Percentiles rank a stretch among this genome's conserved stretches.
These are phyloP conservation scores for Fusarium sp. DNA, from an alignment of 2,329 filamentous ascomycete genomes.

Conservation along the genomic window DNA sequence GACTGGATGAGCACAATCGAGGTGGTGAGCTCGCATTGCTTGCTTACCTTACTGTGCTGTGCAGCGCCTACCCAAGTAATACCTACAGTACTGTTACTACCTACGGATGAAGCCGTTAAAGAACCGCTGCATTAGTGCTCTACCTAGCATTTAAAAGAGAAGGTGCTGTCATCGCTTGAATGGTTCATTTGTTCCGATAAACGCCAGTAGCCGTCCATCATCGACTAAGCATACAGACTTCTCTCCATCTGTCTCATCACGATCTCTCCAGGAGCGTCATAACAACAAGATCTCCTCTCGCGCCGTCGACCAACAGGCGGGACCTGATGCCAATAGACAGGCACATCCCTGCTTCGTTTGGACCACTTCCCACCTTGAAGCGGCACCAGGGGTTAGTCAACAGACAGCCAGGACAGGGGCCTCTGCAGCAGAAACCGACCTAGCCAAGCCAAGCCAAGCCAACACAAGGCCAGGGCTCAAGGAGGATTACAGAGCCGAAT, in stretches of 20 bases:
- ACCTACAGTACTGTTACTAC: not conserved
- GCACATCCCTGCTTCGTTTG: conserved; percentile 27
- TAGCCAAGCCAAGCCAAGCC: conserved; percentile 27
- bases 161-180: conserved; percentile 11
- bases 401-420: conserved; percentile 25
- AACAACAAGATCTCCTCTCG: conserved; percentile 33
- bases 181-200: conserved; percentile 4
- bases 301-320: conserved; percentile 36
- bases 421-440: conserved; percentile 29
- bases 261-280: conserved; percentile 29
- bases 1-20: conserved; percentile 21
- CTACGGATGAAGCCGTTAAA: conserved; percentile 7
- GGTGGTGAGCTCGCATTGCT: conserved; percentile 7
- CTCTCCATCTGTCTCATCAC: conserved; percentile 21
- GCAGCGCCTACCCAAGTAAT: conserved; percentile 1
- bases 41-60: conserved; percentile 12
- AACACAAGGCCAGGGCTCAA: conserved; percentile 9
- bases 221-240: conserved; percentile 11
- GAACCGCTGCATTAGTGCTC: not conserved
- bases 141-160: conserved; percentile 1
- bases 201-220: conserved; percentile 2
- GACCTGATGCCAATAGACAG: conserved; percentile 26
- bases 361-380: conserved; percentile 12
- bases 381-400: conserved; percentile 27
- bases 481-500: conserved; percentile 15